A percentile compares a stretch with the other conserved stretches of the same genome.
Conservation (phyloP, 2,329 filamentous ascomycete genomes). For the Aspergillus proliferans region DNA sequence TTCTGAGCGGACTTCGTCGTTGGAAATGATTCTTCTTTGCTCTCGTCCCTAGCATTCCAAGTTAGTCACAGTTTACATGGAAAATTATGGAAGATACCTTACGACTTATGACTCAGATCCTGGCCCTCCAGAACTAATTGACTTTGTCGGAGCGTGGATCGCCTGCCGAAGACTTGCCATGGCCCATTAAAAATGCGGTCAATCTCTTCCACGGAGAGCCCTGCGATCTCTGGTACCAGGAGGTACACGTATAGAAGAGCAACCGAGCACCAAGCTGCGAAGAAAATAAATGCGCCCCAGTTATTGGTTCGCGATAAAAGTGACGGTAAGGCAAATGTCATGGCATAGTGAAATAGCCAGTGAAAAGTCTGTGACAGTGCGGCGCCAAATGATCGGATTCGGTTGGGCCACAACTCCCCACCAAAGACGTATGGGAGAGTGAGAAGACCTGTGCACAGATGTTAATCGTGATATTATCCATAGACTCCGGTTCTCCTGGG, state of each 20-base stretch:
- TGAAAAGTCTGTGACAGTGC: conserved; percentile 35
- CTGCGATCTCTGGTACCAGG: conserved; percentile 33
- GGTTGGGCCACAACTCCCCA: conserved; percentile 42
- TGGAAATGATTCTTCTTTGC: background rate
- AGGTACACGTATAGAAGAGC: conserved; percentile 35
- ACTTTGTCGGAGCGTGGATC: background rate
- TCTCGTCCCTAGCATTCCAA: background rate
- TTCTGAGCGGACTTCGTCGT: background rate
- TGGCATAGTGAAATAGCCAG: conserved; percentile 40
- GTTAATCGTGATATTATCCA: background rate
- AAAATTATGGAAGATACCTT: background rate
- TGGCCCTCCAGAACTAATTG: background rate
- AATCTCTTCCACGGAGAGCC: conserved; percentile 30
- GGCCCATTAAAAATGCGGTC: conserved; percentile 31
- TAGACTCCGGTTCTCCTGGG: background rate
- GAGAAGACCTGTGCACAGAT: conserved; percentile 22
- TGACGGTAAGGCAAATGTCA: conserved; percentile 30
- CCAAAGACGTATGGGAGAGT: conserved; percentile 42
- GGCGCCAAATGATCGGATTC: conserved; percentile 40
- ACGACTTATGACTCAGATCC: background rate
- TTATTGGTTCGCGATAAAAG: conserved; percentile 30
- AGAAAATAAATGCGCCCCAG: conserved; percentile 43
- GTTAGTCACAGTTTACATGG: background rate
- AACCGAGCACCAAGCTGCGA: conserved; percentile 35
- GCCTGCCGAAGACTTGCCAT: background rate